Conservation (phyloP, 2,329 filamentous ascomycete genomes). For the Dothideomycetidae sp. region DNA sequence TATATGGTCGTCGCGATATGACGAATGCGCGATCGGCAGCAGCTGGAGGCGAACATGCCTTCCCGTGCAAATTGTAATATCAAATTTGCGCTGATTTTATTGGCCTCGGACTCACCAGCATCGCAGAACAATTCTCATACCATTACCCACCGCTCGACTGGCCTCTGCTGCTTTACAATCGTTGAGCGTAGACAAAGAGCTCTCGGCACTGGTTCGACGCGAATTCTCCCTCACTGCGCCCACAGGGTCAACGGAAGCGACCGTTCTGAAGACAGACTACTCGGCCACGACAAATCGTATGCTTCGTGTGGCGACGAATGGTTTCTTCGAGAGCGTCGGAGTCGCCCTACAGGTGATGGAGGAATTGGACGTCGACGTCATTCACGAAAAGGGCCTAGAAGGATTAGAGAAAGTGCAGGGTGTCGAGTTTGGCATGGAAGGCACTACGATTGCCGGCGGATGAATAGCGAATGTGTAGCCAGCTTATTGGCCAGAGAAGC, state of each 20-base stretch:
- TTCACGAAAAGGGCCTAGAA: conserved; percentile 36
- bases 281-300: conserved; percentile 86
- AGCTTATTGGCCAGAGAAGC: neutral
- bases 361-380: conserved; percentile 72
- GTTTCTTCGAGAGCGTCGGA: conserved; percentile 80
- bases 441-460: conserved; percentile 14
- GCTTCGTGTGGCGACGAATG: conserved; percentile 90
- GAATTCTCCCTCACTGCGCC: conserved; percentile 42
- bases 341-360: conserved; percentile 82
- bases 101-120: neutral
- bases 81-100: neutral
- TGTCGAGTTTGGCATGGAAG: conserved; percentile 25
- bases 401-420: conserved; percentile 27
- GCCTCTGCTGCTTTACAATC: conserved; percentile 61
- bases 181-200: conserved; percentile 73
- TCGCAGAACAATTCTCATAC: conserved; percentile 55
- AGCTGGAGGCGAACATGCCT: conserved; percentile 16
- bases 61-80: conserved; percentile 28
- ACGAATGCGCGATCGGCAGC: too few relatives aligned
- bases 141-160: conserved; percentile 67
- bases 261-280: conserved; percentile 60
- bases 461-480: conserved; percentile 1
- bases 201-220: conserved; percentile 70
- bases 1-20: too few relatives aligned
- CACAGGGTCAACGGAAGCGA: conserved; percentile 21